Evolutionary conservation across 441 rosid species (phyloP), one percentile per base, ranked within the genome.

Genomic region (Omphalea diandra): DNA sequence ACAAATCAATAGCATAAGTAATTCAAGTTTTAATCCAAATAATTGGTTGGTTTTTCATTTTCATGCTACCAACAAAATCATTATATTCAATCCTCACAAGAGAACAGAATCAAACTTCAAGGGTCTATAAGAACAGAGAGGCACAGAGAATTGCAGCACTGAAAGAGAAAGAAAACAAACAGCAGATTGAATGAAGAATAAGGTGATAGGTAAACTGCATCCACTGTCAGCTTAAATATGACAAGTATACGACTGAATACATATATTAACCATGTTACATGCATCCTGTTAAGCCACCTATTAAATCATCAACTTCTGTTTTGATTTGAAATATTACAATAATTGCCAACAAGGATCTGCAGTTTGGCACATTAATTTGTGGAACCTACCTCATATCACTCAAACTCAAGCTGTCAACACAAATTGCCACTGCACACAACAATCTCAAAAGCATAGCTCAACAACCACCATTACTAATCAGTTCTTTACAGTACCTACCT

Each of bases 401-500:
- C 15, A 40, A 65, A 35, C 32, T 43, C 38, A 43, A 58, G 38
- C 24, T 47, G 64, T 29, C 29, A 44, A 20, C 22, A n/a, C 26
- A 12, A 29, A 8, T n/a, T 60, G 64, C 70, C 31, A 18, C 36
- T 31, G 5, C 36, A 41, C 18, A 46, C 17, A 36, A 64, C 49
- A 44, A 64, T 32, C 31, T 9, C n/a, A 46, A 24, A 52, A 38
- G 47, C 41, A n/a, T 1, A 56, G 44, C 7, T 31, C 27, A 44
- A 20, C 12, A 54, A 53, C 27, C 10, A 20, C 44, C 41, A 69
- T 38, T 12, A 29, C n/a, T n/a, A n/a, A 29, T 3, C 20, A 20
- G 24, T 27, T 54, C n/a, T 9, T 33, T 60, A 17, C 1, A 2
- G 36, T 33, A 71, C 89, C 58, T 69, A 94, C 98, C 99, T 89